Evolutionary conservation across 441 rosid species (phyloP).

Genomic region (Adansonia grandidieri): DNA sequence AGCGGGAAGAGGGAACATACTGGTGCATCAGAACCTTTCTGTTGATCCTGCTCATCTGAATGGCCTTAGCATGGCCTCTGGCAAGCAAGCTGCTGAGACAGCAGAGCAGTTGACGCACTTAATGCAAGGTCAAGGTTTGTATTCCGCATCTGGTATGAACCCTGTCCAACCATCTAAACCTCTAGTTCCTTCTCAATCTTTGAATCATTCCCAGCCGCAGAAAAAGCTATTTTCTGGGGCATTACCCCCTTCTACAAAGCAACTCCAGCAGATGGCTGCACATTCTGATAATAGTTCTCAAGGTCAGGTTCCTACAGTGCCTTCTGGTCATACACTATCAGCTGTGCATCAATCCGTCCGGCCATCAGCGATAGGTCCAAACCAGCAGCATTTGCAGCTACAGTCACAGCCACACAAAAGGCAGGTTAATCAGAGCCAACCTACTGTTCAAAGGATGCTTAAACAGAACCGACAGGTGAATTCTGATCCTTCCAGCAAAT

Average conservation of each 20-base stretch:
- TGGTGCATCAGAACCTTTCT: constrained; percentile 61
- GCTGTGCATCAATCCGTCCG: constrained; percentile 54
- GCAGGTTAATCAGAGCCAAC: constrained; percentile 63
- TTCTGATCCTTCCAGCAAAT: constrained; percentile 54
- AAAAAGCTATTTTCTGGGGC: constrained; percentile 58
- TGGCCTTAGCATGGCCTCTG: constrained; percentile 62
- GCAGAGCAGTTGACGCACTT: constrained; percentile 64
- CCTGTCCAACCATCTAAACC: constrained; percentile 70
- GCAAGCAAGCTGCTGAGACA: constrained; percentile 67
- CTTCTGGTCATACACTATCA: constrained; percentile 52
- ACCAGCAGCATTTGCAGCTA: constrained; percentile 64
- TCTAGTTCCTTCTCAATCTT: constrained; percentile 54
- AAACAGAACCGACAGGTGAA: constrained; percentile 59
- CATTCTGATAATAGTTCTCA: constrained; percentile 62
- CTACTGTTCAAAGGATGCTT: constrained; percentile 58
- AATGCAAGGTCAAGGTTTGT: constrained; percentile 68
- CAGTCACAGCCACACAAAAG: constrained; percentile 61
- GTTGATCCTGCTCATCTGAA: constrained; percentile 76
- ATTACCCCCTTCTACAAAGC: constrained; percentile 48
- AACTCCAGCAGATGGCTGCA: constrained; percentile 58
- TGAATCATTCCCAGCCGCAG: constrained; percentile 61
- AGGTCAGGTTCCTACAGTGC: constrained; percentile 57
- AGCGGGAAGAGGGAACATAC: constrained; percentile 76
- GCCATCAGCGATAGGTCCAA: constrained; percentile 53
- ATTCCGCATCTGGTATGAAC: constrained; percentile 56